Conservation (phyloP, 2,329 filamentous ascomycete genomes). For the Conoideocrella luteorostrata region DNA sequence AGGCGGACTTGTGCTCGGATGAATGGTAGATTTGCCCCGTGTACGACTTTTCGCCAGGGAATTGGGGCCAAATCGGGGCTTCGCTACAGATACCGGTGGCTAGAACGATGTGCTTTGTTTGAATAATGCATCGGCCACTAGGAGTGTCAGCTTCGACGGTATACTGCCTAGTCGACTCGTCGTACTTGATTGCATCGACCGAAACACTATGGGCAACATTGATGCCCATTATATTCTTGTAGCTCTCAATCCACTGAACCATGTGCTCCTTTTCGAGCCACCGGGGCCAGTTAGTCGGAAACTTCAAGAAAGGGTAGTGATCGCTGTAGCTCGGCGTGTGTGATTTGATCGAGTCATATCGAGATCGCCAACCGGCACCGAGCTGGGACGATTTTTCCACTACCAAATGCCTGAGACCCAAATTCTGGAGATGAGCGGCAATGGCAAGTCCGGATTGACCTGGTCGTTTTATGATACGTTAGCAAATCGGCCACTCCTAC, state of each 20-base stretch:
- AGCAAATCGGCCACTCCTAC: too few species aligned
- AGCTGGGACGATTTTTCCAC: background rate
- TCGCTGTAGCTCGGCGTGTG: constrained; percentile 1
- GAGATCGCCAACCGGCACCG: background rate
- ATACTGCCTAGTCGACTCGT: background rate
- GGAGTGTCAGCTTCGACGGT: background rate
- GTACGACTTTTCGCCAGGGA: too few species aligned
- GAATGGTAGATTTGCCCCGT: too few species aligned
- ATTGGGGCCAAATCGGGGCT: background rate
- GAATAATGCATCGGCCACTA: background rate
- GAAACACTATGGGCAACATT: background rate
- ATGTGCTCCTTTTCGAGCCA: background rate
- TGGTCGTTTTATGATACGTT: too few species aligned
- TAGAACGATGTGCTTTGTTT: background rate
- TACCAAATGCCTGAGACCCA: background rate
- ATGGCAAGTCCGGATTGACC: background rate
- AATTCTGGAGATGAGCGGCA: background rate
- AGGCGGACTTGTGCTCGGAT: too few species aligned
- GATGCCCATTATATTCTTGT: background rate
- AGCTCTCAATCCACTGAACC: background rate
- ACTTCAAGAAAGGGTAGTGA: background rate
- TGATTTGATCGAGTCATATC: background rate
- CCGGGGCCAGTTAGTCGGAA: background rate
- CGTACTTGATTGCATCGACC: background rate
- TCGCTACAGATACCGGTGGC: background rate